Conservation (phyloP, 2,329 filamentous ascomycete genomes). For the Epichloe scottii region DNA sequence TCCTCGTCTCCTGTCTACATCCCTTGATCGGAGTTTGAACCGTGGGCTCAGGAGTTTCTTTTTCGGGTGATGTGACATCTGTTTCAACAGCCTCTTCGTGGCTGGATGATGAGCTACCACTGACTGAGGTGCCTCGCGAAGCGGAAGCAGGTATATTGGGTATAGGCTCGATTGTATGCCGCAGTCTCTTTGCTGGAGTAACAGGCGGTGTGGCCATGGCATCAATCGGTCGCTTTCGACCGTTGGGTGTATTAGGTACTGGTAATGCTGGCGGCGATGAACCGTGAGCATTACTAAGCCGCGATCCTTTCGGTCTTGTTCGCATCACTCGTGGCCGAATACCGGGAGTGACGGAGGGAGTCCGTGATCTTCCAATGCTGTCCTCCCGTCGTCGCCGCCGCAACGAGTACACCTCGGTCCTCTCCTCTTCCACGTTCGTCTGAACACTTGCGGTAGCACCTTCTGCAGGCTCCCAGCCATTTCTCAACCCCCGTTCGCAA, state of each 20-base stretch:
- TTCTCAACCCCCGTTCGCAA: slow-evolving; percentile 62
- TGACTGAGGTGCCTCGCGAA: slow-evolving; percentile 27
- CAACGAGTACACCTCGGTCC: slow-evolving; percentile 41
- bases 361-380: slow-evolving; percentile 38
- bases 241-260: slow-evolving; percentile 14
- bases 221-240: slow-evolving; percentile 29
- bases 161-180: slow-evolving; percentile 18
- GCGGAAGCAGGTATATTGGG: slow-evolving; percentile 12
- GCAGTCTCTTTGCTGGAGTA: slow-evolving; percentile 41
- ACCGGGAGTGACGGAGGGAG: slow-evolving; percentile 43
- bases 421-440: slow-evolving; percentile 41
- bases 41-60: slow-evolving; percentile 29
- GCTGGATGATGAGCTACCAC: slow-evolving; percentile 15
- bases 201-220: slow-evolving; percentile 39
- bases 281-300: slow-evolving; percentile 21
- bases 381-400: slow-evolving; percentile 40
- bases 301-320: slow-evolving; percentile 20
- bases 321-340: slow-evolving; percentile 39
- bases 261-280: slow-evolving; percentile 20
- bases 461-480: slow-evolving; percentile 64
- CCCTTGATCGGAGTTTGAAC: slow-evolving; percentile 17
- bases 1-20: slow-evolving; percentile 5
- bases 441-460: slow-evolving; percentile 32
- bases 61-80: slow-evolving; percentile 38
- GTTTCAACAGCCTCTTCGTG: slow-evolving; percentile 21